phyloP scores from a whole-genome alignment of 257 asterid species.

The Solanum ossicruentum region DNA sequence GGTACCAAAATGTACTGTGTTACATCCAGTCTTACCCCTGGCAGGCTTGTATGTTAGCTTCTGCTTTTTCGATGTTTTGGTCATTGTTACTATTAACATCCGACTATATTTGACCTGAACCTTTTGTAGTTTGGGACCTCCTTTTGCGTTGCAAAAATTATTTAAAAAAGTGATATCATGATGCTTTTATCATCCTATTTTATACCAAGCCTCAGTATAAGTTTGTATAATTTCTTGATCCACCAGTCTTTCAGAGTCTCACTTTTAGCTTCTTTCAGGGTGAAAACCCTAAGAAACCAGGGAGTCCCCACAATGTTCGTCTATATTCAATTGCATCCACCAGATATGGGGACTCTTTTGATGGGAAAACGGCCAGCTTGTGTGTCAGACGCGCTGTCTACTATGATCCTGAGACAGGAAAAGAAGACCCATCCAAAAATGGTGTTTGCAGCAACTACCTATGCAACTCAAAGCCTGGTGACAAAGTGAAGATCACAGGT shows the following conservation, averaged over 20 bases:
- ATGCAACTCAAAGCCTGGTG: slow-evolving; percentile 88
- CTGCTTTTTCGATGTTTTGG: neutral
- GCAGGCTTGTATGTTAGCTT: neutral
- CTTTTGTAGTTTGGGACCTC: neutral
- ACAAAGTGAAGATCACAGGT: slow-evolving; percentile 79
- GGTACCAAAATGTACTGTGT: neutral
- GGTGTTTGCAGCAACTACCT: slow-evolving; percentile 89
- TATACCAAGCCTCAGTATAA: neutral
- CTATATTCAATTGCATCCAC: slow-evolving; percentile 89
- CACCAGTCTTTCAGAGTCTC: neutral
- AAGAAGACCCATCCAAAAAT: slow-evolving; percentile 75
- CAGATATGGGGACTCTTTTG: slow-evolving; percentile 79
- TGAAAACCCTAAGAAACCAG: slow-evolving; percentile 91
- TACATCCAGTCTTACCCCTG: neutral
- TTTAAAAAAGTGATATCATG: neutral
- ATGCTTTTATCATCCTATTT: neutral
- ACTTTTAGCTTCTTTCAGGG: slow-evolving; percentile 35
- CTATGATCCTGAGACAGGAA: slow-evolving; percentile 83
- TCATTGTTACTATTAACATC: neutral
- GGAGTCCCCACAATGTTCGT: slow-evolving; percentile 77
- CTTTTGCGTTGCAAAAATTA: neutral
- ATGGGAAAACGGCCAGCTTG: slow-evolving; percentile 81
- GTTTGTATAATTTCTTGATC: neutral
- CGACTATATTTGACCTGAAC: neutral
- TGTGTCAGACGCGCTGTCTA: slow-evolving; percentile 91